Percentiles rank a stretch among this genome's conserved stretches.
These are phyloP conservation scores for Knoxia roxburghii DNA, from an alignment of 257 asterid species.

Conservation along the genomic window DNA sequence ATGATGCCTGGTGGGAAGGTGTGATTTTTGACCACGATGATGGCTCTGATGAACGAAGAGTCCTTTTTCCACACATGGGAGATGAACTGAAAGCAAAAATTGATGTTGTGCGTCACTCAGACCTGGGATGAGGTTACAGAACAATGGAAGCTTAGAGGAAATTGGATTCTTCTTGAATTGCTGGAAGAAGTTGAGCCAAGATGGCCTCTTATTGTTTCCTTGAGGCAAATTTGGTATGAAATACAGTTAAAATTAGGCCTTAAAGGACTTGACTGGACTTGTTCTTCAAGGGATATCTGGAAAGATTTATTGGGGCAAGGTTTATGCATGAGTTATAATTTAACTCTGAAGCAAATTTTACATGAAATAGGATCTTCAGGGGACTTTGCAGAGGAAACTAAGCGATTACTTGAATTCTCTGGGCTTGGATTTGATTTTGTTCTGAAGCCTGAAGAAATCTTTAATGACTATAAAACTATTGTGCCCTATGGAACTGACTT, in stretches of 20 bases:
- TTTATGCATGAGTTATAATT: neutral
- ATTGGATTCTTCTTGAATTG: no score
- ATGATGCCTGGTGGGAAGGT: constrained; percentile 4
- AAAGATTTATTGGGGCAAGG: neutral
- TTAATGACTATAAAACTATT: constrained; percentile 22
- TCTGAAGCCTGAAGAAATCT: constrained; percentile 27
- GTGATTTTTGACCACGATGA: neutral
- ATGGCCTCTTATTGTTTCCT: neutral
- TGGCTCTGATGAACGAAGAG: neutral
- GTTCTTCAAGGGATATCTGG: no score
- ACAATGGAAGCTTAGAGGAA: no score
- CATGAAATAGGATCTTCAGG: no score
- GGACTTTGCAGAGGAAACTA: constrained; percentile 30
- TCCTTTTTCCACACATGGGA: neutral
- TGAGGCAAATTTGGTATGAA: neutral
- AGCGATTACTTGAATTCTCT: constrained; percentile 23
- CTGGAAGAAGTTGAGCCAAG: no score
- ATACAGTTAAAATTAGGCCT: neutral
- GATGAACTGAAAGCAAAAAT: neutral
- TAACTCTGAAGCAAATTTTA: constrained; percentile 33
- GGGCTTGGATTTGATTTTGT: constrained; percentile 17
- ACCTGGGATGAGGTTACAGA: no score
- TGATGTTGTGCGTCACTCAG: neutral
- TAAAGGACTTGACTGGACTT: neutral
- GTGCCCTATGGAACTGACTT: constrained; percentile 33